Evolutionary conservation across 139 green algal species (phyloP).

Genomic region (Limnomonas spitsbergensis): DNA sequence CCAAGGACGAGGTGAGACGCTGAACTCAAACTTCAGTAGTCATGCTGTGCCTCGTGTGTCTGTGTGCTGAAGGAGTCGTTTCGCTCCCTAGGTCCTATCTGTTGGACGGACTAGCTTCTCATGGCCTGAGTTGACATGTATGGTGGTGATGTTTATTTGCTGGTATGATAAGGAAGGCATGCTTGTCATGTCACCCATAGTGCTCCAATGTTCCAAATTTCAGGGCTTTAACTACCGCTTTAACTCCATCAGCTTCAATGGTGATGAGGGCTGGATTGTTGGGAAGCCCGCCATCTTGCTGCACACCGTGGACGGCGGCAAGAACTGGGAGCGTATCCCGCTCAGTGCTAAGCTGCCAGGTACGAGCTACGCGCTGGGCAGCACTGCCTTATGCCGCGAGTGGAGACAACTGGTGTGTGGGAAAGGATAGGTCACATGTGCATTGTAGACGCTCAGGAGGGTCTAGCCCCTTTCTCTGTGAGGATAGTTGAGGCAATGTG

Average conservation of each 20-base stretch:
- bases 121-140: no score
- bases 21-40: slow-evolving; percentile 62
- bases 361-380: no score
- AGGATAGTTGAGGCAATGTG: no score
- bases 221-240: slow-evolving; percentile 89
- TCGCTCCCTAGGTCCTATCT: no score
- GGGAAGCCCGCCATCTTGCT: slow-evolving; percentile 98
- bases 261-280: slow-evolving; percentile 97
- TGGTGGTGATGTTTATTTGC: no score
- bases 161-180: no score
- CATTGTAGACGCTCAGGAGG: no score
- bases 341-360: slow-evolving; percentile 90
- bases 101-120: no score
- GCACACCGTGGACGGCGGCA: slow-evolving; percentile 90
- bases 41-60: slow-evolving; percentile 68
- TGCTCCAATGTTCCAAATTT: no score
- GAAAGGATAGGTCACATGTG: no score
- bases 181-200: no score
- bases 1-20: slow-evolving; percentile 75
- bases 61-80: slow-evolving; percentile 56
- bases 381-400: not conserved
- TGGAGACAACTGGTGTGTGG: not conserved
- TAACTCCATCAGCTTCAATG: slow-evolving; percentile 92
- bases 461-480: not conserved
- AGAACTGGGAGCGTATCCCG: slow-evolving; percentile 94